phyloP scores from a whole-genome alignment of 768 basidiomycete genomes.

The Agrocybe praecox region DNA sequence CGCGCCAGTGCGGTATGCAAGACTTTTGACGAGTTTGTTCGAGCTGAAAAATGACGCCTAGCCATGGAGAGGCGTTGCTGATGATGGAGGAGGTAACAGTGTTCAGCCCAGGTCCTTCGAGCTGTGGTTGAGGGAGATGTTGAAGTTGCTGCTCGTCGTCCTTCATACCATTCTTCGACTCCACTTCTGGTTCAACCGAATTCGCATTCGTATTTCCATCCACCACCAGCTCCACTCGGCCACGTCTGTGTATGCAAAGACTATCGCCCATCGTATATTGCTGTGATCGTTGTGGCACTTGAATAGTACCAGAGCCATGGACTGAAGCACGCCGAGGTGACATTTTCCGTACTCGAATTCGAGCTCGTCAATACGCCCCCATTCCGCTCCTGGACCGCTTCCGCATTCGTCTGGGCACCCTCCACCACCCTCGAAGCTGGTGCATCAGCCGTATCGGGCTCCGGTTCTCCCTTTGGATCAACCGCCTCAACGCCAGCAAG shows the following conservation, averaged over 20 bases:
- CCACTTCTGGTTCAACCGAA: neutral
- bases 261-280: conserved; percentile 4
- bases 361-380: neutral
- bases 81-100: conserved; percentile 57
- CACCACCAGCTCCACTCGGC: neutral
- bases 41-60: conserved; percentile 57
- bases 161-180: neutral
- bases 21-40: conserved; percentile 49
- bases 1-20: conserved; percentile 37
- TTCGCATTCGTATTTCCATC: neutral
- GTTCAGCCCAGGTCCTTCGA: conserved; percentile 29
- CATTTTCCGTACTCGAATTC: neutral
- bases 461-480: too few relatives aligned
- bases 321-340: conserved; percentile 46
- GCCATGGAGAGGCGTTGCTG: conserved; percentile 49
- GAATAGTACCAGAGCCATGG: conserved; percentile 67
- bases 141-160: neutral
- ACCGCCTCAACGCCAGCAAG: neutral
- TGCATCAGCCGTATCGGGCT: too few relatives aligned
- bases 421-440: neutral
- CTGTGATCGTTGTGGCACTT: conserved; percentile 18
- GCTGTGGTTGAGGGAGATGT: neutral
- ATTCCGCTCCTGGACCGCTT: neutral
- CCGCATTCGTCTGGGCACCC: too few relatives aligned
- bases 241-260: conserved; percentile 8